Conservation (phyloP, 352 stramenopile genomes). For the Phytophthora fragariaefolia region DNA sequence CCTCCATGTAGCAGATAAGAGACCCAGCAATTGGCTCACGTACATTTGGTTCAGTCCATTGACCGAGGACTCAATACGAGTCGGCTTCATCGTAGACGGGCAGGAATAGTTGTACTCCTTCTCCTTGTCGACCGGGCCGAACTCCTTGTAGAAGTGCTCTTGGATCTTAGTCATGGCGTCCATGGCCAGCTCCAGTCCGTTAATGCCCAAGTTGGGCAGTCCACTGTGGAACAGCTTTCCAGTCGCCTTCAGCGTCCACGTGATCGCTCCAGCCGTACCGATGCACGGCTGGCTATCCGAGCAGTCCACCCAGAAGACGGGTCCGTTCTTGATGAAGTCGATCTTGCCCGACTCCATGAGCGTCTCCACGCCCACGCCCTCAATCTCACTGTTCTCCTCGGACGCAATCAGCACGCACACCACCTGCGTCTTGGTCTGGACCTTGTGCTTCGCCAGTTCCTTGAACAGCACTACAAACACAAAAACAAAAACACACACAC, state of each 20-base stretch:
- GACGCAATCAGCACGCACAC: slow-evolving; percentile 92
- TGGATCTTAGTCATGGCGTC: slow-evolving; percentile 89
- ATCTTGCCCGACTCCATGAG: slow-evolving; percentile 90
- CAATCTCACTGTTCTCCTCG: slow-evolving; percentile 86
- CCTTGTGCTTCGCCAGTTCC: slow-evolving; percentile 77
- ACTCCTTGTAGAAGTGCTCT: slow-evolving; percentile 91
- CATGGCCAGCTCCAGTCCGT: slow-evolving; percentile 89
- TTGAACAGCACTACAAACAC: slow-evolving; percentile 54
- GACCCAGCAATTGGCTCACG: slow-evolving; percentile 4
- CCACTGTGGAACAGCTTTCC: slow-evolving; percentile 94
- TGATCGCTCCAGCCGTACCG: slow-evolving; percentile 86
- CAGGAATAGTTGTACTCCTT: slow-evolving; percentile 92
- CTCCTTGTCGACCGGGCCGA: slow-evolving; percentile 83
- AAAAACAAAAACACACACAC: slow-evolving; percentile 2
- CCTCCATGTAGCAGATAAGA: not conserved
- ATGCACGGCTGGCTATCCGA: slow-evolving; percentile 94
- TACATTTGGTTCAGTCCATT: slow-evolving; percentile 90
- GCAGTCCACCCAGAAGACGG: slow-evolving; percentile 93
- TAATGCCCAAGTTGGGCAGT: slow-evolving; percentile 90
- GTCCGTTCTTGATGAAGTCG: slow-evolving; percentile 93
- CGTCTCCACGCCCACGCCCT: slow-evolving; percentile 89
- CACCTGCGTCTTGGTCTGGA: slow-evolving; percentile 79
- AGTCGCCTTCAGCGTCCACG: slow-evolving; percentile 91
- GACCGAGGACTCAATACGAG: slow-evolving; percentile 78
- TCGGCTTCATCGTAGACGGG: slow-evolving; percentile 89